phyloP scores from a whole-genome alignment of 257 asterid species.

The Forsythia suspensa region DNA sequence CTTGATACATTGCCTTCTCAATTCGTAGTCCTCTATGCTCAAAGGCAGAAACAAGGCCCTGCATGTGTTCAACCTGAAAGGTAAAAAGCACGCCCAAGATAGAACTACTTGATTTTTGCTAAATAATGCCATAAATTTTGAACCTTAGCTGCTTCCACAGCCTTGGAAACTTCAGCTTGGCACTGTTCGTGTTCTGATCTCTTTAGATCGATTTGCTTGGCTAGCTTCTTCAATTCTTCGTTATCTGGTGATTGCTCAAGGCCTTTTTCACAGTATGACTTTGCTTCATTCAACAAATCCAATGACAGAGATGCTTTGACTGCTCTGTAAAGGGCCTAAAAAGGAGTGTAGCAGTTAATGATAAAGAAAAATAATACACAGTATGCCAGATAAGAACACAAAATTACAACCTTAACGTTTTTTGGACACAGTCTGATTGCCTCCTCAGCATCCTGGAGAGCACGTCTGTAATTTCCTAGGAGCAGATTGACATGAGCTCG shows the following conservation, averaged over 20 bases:
- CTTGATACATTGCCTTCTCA: slow-evolving; percentile 85
- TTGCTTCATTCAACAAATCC: slow-evolving; percentile 73
- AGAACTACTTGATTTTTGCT: neutral
- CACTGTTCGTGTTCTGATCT: slow-evolving; percentile 48
- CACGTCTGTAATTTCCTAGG: slow-evolving; percentile 74
- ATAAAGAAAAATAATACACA: neutral
- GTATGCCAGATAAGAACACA: slow-evolving; percentile 8
- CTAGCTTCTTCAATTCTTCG: slow-evolving; percentile 70
- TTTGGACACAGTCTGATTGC: slow-evolving; percentile 64
- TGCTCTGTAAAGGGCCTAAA: slow-evolving; percentile 83
- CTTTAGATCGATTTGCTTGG: slow-evolving; percentile 52
- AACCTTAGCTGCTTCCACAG: slow-evolving; percentile 72
- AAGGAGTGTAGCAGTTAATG: slow-evolving; percentile 14
- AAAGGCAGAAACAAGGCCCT: slow-evolving; percentile 73
- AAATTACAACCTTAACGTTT: slow-evolving; percentile 63
- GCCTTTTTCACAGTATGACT: slow-evolving; percentile 64
- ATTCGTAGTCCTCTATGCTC: slow-evolving; percentile 65
- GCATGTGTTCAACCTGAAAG: slow-evolving; percentile 27
- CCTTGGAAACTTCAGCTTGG: slow-evolving; percentile 60
- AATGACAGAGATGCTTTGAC: slow-evolving; percentile 77
- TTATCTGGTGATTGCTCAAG: slow-evolving; percentile 72
- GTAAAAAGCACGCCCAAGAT: slow-evolving; percentile 13
- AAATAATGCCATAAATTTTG: slow-evolving; percentile 19
- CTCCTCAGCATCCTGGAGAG: slow-evolving; percentile 86
- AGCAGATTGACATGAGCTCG: slow-evolving; percentile 92